phyloP scores from a whole-genome alignment of 371 early-diverging fungal genomes.

The Choanephora cucurbitarum region DNA sequence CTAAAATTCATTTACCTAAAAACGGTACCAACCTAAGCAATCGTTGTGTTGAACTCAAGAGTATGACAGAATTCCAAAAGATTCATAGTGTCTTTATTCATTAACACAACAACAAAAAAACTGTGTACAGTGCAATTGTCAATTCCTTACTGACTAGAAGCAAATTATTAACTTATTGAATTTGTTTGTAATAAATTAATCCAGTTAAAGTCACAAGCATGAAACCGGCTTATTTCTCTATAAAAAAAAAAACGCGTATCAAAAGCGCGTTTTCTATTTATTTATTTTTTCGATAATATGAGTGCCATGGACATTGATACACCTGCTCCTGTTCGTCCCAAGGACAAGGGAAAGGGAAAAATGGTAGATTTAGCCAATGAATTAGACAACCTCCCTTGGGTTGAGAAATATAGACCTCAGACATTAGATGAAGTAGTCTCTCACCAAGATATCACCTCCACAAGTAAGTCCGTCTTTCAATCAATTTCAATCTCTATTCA shows the following conservation, averaged over 20 bases:
- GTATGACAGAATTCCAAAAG: constrained; percentile 35
- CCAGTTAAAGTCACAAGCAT: no score
- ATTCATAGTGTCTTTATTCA: constrained; percentile 33
- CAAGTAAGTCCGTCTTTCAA: constrained; percentile 52
- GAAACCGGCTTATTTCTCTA: no score
- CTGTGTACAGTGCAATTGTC: no score
- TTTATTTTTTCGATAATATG: constrained; percentile 18
- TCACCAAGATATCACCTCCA: constrained; percentile 87
- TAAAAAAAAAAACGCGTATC: no score
- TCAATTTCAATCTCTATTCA: no score
- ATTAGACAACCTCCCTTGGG: constrained; percentile 58
- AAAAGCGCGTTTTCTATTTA: no score
- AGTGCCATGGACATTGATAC: constrained; percentile 35
- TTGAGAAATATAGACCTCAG: constrained; percentile 94
- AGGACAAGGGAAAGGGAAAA: constrained; percentile 40
- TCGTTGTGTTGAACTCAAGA: constrained; percentile 28
- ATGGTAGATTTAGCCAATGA: constrained; percentile 14
- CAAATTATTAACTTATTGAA: no score
- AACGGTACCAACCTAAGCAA: constrained; percentile 2
- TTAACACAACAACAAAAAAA: no score
- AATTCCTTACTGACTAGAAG: no score
- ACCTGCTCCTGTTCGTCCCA: constrained; percentile 11
- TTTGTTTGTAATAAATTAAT: no score
- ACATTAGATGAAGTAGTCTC: constrained; percentile 88
- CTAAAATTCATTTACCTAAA: constrained; percentile 37